Evolutionary conservation across 2,329 filamentous ascomycete genomes (phyloP).

Genomic region (Mariannaea sp.): DNA sequence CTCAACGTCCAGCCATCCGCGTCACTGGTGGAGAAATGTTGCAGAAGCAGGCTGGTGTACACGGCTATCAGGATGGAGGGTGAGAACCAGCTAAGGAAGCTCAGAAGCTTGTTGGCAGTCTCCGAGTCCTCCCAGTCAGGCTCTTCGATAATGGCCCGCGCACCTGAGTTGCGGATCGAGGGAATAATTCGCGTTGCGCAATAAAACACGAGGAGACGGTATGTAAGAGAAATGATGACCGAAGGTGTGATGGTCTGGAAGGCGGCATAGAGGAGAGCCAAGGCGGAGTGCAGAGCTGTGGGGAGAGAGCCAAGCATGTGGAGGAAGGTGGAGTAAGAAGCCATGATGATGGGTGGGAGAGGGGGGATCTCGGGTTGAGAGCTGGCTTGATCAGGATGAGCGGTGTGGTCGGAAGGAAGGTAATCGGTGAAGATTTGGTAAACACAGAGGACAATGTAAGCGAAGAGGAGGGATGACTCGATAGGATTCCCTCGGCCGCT

Average conservation of each 20-base stretch:
- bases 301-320: slow-evolving; percentile 84
- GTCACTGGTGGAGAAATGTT: slow-evolving; percentile 85
- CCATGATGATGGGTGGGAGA: slow-evolving; percentile 97
- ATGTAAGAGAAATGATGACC: slow-evolving; percentile 92
- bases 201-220: slow-evolving; percentile 94
- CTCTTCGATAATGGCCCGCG: slow-evolving; percentile 80
- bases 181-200: slow-evolving; percentile 95
- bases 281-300: slow-evolving; percentile 78
- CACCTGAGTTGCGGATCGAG: slow-evolving; percentile 85
- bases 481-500: slow-evolving; percentile 94
- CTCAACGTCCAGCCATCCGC: slow-evolving; percentile 83
- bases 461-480: slow-evolving; percentile 92
- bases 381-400: slow-evolving; percentile 54
- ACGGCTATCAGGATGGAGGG: slow-evolving; percentile 94
- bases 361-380: slow-evolving; percentile 89
- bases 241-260: slow-evolving; percentile 95
- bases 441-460: slow-evolving; percentile 96
- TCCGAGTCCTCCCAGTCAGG: slow-evolving; percentile 85
- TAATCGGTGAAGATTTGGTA: slow-evolving; percentile 99
- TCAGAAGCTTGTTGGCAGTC: slow-evolving; percentile 77
- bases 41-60: slow-evolving; percentile 92
- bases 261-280: slow-evolving; percentile 86
- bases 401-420: slow-evolving; percentile 73
- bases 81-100: slow-evolving; percentile 89
- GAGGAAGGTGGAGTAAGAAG: slow-evolving; percentile 89